Base-by-base conservation (phyloP, 75 land plant genomes). In the Larix kaempferi region DNA sequence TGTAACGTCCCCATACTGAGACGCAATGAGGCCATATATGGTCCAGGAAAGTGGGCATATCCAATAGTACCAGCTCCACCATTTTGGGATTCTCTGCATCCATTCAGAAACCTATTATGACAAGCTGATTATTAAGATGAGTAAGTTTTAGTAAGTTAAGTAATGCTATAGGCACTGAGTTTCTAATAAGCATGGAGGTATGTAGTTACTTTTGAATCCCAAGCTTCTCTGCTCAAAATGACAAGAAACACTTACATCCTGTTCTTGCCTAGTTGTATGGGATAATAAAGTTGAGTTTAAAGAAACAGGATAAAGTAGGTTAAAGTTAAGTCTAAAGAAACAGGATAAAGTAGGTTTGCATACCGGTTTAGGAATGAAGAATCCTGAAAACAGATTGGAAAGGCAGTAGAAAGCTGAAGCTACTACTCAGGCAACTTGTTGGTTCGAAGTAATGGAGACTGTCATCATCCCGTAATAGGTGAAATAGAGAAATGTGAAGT, bases 61-160 rank as follows among this genome's bases (percentile, higher is more conserved):
- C 97, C 95, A 96, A 79, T 94, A 96, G 73, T 92, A 96, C 99
- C 98, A 96, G 4, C 89, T 74, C 98, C 99, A 94, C 99, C 98
- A 96, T 73, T 83, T 84, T n/a, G 98, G 99, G 56, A 96, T 94
- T 69, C 57, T 86, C 98, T 93, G 98, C 49, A 44, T 44, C 49
- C 5, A 44, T 6, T 44, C 49, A 44, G 49, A 44, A 44, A 44
- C 49, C 49, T 7, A 44, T 44, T 44, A 44, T 44, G 49, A 44
- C 49, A 44, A 44, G 49, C 44, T 41, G 44, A 41, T 41, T 41
- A 41, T 44, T 44, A 44, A 44, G 7, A 44, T 44, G 49, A 8
- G 8, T 44, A 0, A 44, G 49, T 44, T 44, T 5, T 6, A 6
- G 8, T 44, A 44, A 44, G 0, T 44, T 44, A 44, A 44, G 49